phyloP scores from a whole-genome alignment of 75 land plant genomes.

The Larix kaempferi region DNA sequence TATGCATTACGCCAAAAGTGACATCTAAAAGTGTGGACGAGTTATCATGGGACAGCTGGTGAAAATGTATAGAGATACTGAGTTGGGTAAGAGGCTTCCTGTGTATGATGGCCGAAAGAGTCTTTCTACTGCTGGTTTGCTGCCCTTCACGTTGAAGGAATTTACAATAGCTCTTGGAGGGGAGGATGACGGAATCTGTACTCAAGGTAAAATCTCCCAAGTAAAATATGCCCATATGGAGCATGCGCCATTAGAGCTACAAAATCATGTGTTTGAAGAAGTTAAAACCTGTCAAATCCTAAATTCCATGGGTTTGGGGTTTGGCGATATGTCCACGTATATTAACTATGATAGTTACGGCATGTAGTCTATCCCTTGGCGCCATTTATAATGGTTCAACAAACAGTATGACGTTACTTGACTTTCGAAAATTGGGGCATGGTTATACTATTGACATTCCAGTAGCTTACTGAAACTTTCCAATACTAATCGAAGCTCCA shows the following conservation, averaged over 20 bases:
- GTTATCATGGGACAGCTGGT: slow-evolving; percentile 61
- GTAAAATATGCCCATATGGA: not conserved
- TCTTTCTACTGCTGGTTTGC: slow-evolving; percentile 62
- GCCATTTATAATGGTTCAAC: no score
- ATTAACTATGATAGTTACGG: no score
- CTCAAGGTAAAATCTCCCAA: slow-evolving; percentile 27
- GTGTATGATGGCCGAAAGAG: slow-evolving; percentile 79
- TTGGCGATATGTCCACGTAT: no score
- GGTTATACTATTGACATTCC: no score
- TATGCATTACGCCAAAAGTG: slow-evolving; percentile 63
- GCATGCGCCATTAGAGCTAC: not conserved
- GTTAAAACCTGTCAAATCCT: not conserved
- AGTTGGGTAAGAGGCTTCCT: slow-evolving; percentile 66
- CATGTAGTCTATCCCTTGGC: no score
- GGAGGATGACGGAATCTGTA: slow-evolving; percentile 44
- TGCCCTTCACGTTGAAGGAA: slow-evolving; percentile 59
- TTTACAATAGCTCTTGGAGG: slow-evolving; percentile 45
- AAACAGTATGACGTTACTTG: no score
- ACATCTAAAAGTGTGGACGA: slow-evolving; percentile 47
- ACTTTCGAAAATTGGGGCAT: no score
- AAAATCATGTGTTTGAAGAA: not conserved
- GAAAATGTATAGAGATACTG: no score
- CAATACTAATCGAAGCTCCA: no score
- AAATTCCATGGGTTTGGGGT: not conserved
- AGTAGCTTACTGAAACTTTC: no score